Conservation (phyloP, 257 asterid genomes). For the Forsythia suspensa region DNA sequence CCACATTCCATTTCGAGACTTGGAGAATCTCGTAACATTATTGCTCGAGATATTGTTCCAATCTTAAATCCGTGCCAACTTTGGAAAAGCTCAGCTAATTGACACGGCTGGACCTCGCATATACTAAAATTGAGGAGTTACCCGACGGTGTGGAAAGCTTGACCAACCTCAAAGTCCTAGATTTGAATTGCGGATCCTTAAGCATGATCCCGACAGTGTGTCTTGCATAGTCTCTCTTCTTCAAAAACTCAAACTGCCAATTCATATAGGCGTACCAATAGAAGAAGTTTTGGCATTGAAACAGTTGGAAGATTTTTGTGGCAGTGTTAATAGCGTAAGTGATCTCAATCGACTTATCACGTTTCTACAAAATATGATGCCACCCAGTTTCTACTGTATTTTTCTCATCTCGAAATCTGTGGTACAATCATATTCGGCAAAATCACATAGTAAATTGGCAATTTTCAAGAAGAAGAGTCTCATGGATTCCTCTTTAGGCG, state of each 20-base stretch:
- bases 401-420: not conserved
- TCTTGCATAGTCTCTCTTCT: constrained; percentile 18
- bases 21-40: constrained; percentile 14
- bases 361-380: not conserved
- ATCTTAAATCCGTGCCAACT: constrained; percentile 9
- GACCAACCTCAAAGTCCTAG: constrained; percentile 29
- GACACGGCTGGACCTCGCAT: constrained; percentile 5
- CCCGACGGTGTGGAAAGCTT: constrained; percentile 17
- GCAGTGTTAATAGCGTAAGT: constrained; percentile 13
- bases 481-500: not conserved
- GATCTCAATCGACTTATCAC: constrained; percentile 20
- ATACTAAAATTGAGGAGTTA: not conserved
- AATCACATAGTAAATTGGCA: too few relatives aligned
- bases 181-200: not conserved
- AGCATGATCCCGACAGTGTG: constrained; percentile 24
- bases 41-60: not conserved
- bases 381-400: not conserved
- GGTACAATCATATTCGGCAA: too few relatives aligned
- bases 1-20: constrained; percentile 7
- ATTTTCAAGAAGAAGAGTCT: not conserved
- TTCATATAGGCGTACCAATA: not conserved
- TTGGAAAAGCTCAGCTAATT: constrained; percentile 18
- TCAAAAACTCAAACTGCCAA: constrained; percentile 22
- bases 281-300: constrained; percentile 26
- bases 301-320: constrained; percentile 17